Percentiles rank a stretch among this genome's conserved stretches.
Conservation (phyloP, 225 moss, liverwort and hornwort species). For the Climacium dendroides region DNA sequence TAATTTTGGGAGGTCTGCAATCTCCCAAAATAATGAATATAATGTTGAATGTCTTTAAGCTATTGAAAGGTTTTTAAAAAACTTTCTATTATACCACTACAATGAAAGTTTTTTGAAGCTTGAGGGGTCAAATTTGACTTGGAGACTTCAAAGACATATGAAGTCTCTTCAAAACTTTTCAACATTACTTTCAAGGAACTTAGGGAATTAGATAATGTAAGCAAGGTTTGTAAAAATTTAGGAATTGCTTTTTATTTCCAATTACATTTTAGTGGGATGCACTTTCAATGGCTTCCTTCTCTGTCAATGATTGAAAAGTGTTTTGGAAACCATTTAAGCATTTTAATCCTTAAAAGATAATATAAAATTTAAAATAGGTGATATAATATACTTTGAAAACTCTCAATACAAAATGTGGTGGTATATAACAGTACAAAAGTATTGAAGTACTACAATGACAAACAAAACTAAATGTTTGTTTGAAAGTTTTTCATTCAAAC, state of each 20-base stretch:
- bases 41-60: too few species aligned
- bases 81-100: background rate
- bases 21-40: too few species aligned
- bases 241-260: too few species aligned
- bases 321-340: too few species aligned
- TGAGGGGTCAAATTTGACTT: background rate
- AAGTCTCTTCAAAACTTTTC: background rate
- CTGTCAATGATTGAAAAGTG: background rate
- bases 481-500: too few species aligned
- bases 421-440: background rate
- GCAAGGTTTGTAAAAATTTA: too few species aligned
- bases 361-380: too few species aligned
- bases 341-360: background rate
- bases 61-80: background rate
- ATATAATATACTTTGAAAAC: background rate
- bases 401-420: background rate
- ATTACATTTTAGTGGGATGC: background rate
- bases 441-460: background rate
- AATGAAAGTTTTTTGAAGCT: background rate
- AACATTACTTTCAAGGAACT: too few species aligned
- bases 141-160: background rate
- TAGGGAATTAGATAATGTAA: too few species aligned
- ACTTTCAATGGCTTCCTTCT: background rate
- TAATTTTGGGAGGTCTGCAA: too few species aligned
- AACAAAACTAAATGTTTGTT: too few species aligned